A percentile compares a stretch with the other conserved stretches of the same genome.
Conservation (phyloP, 768 basidiomycete genomes). For the Termitomyces sp. region DNA sequence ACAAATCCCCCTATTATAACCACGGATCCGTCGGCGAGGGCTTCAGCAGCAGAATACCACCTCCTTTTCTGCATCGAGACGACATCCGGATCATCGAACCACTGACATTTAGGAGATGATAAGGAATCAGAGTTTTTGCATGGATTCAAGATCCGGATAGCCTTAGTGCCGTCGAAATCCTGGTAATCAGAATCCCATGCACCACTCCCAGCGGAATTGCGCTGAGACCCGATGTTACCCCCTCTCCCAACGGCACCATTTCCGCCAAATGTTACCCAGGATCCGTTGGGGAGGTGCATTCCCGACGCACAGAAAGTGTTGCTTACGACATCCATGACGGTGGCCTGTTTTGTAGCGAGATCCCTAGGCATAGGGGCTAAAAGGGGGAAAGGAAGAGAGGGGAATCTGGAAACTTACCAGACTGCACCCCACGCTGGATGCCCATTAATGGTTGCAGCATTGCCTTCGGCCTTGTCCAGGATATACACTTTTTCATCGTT, state of each 20-base stretch:
- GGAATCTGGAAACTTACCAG: conserved; percentile 34
- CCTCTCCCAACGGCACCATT: conserved; percentile 68
- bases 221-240: conserved; percentile 49
- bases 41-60: conserved; percentile 76
- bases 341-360: conserved; percentile 48
- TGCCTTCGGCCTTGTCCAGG: conserved; percentile 83
- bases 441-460: conserved; percentile 54
- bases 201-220: conserved; percentile 39
- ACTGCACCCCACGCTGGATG: conserved; percentile 74
- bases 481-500: conserved; percentile 80
- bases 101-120: conserved; percentile 47
- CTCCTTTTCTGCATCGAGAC: conserved; percentile 63
- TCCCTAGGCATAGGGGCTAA: conserved; percentile 36
- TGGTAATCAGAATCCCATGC: conserved; percentile 61
- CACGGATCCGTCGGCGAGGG: conserved; percentile 69
- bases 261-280: conserved; percentile 69
- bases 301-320: conserved; percentile 82
- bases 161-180: conserved; percentile 74
- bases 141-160: conserved; percentile 78
- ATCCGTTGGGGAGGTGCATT: conserved; percentile 76
- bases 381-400: background rate
- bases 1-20: conserved; percentile 78
- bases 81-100: conserved; percentile 61
- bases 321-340: conserved; percentile 64
- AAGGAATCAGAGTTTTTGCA: conserved; percentile 50